Base-by-base conservation (phyloP, 345 rosid species). In the Syzygium grande region DNA sequence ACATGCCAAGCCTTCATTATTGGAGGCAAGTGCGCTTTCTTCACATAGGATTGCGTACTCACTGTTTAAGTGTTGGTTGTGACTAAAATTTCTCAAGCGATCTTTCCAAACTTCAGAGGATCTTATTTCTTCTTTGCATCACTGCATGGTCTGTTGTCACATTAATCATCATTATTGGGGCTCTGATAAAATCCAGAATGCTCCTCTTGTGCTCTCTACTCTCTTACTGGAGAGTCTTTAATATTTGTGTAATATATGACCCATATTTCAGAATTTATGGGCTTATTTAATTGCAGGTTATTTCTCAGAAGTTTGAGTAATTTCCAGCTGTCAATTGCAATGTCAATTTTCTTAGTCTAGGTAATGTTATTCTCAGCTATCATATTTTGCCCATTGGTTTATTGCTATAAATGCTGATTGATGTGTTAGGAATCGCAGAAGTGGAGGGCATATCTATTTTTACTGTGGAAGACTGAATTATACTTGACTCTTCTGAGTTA, bases 1-100 rank as follows among this genome's bases (percentile, higher is more conserved):
- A 84, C 93, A 96, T 91, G 99, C 99, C 55, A 91, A 94, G 89
- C 99, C 98, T 63, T 89, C 94, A 86, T 91, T 96, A 86, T 52
- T 92, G 68, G 94, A 94, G 94, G 98, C 86, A 86, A 86, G 90
- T 77, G 54, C 38, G 15, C 38, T 51, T 51, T 85, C 58, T 54
- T 73, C 83, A 38, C 80, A 19, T 73, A 22, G 80, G 25, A 17
- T 73, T 19, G 83, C 15, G 21, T 73, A 19, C 49, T 38, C 49
- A 0, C 83, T 73, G 83, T 1, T 43, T 73, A 73, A 8, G 43
- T 38, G 38, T 19, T 19, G 27, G 49, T 38, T 17, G 43, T 73
- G 8, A 73, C 4, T 38, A 73, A 19, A 9, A 73, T 73, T 38
- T 38, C 49, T 38, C 83, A 19, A 38, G 49, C 22, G 14, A 73